Evolutionary conservation across 108 stramenopile species (phyloP).

Genomic region (Fistulifera pelliculosa): DNA sequence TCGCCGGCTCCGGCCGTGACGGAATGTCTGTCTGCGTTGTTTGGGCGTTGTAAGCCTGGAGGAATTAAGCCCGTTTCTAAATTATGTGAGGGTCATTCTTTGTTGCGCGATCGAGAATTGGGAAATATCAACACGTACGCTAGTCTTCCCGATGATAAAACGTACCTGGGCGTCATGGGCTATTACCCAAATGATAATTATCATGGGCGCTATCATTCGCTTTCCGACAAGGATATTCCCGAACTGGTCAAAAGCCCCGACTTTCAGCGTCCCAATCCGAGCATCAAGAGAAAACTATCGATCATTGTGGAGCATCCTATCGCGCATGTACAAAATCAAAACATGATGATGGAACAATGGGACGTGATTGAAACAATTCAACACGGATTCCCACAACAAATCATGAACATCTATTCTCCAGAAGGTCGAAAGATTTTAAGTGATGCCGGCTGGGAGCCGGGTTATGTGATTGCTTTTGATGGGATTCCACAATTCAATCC

Average conservation of each 20-base stretch:
- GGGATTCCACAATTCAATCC: conserved; percentile 6
- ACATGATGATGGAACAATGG: not conserved
- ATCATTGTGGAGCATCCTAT: conserved; percentile 4
- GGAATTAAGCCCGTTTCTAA: not conserved
- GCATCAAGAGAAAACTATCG: not conserved
- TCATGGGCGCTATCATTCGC: too few species aligned
- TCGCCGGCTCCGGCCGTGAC: conserved; percentile 3
- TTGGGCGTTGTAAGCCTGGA: not conserved
- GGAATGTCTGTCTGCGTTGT: not conserved
- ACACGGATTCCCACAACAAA: conserved; percentile 3
- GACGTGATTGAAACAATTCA: conserved; percentile 1
- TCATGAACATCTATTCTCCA: not conserved
- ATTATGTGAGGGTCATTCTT: too few species aligned
- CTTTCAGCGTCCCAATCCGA: too few species aligned
- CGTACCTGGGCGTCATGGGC: too few species aligned
- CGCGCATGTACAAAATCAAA: conserved; percentile 4
- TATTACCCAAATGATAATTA: too few species aligned
- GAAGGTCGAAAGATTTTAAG: not conserved
- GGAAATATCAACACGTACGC: too few species aligned
- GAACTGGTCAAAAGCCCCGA: too few species aligned
- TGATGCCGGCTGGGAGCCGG: not conserved
- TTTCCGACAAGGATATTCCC: too few species aligned
- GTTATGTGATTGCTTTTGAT: conserved; percentile 9
- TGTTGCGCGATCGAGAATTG: too few species aligned
- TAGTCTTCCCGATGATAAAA: too few species aligned